Conservation (phyloP, 2,329 filamentous ascomycete genomes). For the Emericellopsis atlantica region DNA sequence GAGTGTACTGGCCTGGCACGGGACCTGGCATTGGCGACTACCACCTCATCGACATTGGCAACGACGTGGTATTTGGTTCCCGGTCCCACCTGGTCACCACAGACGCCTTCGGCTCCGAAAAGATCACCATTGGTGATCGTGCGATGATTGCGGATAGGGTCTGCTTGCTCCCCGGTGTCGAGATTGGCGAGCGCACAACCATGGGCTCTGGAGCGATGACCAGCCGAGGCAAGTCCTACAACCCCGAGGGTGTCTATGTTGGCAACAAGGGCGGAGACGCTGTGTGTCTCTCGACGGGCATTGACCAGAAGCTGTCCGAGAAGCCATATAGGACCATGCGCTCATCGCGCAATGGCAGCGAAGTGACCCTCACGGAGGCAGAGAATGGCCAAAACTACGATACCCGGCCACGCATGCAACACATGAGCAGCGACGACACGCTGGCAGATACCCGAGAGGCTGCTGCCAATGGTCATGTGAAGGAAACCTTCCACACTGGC, state of each 20-base stretch:
- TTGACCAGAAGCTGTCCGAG: constrained; percentile 1
- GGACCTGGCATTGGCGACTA: constrained; percentile 40
- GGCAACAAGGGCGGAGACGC: constrained; percentile 38
- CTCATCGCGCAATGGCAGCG: constrained; percentile 6
- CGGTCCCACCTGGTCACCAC: constrained; percentile 39
- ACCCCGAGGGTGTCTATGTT: constrained; percentile 32
- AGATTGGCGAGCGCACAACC: constrained; percentile 31
- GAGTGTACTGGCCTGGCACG: constrained; percentile 45
- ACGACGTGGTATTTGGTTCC: constrained; percentile 48
- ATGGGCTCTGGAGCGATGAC: constrained; percentile 42
- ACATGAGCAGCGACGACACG: constrained; percentile 13
- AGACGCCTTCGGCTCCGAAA: constrained; percentile 34
- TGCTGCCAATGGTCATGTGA: not conserved
- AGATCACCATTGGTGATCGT: constrained; percentile 29
- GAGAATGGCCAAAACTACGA: constrained; percentile 4
- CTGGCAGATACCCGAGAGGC: constrained; percentile 6
- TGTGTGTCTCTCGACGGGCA: constrained; percentile 22
- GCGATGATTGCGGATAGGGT: constrained; percentile 47
- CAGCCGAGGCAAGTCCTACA: constrained; percentile 28
- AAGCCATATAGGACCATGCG: constrained; percentile 1
- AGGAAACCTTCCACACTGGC: constrained; percentile 1
- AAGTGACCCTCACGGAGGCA: constrained; percentile 8
- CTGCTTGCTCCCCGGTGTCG: constrained; percentile 35
- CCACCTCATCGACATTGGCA: constrained; percentile 39
- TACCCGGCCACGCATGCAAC: constrained; percentile 4